Conservation (phyloP, 148 eudicot species). For the Rhododendron henanense region DNA sequence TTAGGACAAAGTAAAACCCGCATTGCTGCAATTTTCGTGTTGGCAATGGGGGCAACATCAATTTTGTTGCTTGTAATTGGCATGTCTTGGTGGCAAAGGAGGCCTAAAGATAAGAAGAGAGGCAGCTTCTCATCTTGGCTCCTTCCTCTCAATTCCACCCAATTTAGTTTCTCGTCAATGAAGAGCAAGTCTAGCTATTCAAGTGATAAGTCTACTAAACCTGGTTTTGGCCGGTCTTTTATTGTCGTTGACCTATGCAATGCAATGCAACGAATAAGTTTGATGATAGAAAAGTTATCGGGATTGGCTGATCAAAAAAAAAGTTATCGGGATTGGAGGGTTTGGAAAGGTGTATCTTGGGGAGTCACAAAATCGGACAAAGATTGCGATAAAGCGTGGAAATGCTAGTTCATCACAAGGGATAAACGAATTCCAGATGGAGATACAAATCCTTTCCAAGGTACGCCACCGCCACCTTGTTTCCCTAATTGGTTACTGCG, state of each 20-base stretch:
- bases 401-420: constrained; percentile 63
- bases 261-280: constrained; percentile 46
- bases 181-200: constrained; percentile 40
- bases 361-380: constrained; percentile 43
- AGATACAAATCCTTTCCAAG: constrained; percentile 62
- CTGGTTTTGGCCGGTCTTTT: constrained; percentile 49
- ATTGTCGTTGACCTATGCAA: constrained; percentile 38
- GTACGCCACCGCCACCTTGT: constrained; percentile 62
- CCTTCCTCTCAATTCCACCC: constrained; percentile 44
- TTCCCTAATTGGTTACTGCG: constrained; percentile 60
- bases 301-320: constrained; percentile 29
- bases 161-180: constrained; percentile 35
- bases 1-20: constrained; percentile 20
- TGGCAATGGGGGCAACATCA: constrained; percentile 35
- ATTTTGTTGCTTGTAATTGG: constrained; percentile 31
- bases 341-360: constrained; percentile 63
- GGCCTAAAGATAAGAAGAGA: constrained; percentile 30
- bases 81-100: constrained; percentile 39
- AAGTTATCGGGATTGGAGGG: constrained; percentile 56
- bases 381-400: constrained; percentile 54
- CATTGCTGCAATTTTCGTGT: constrained; percentile 23
- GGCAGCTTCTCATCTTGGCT: constrained; percentile 67
- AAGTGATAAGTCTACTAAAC: constrained; percentile 31
- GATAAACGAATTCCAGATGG: constrained; percentile 58
- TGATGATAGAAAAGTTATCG: constrained; percentile 47